These are phyloP conservation scores for Eutypa lata DNA, from an alignment of 2,329 filamentous ascomycete species.

Conservation along the genomic window DNA sequence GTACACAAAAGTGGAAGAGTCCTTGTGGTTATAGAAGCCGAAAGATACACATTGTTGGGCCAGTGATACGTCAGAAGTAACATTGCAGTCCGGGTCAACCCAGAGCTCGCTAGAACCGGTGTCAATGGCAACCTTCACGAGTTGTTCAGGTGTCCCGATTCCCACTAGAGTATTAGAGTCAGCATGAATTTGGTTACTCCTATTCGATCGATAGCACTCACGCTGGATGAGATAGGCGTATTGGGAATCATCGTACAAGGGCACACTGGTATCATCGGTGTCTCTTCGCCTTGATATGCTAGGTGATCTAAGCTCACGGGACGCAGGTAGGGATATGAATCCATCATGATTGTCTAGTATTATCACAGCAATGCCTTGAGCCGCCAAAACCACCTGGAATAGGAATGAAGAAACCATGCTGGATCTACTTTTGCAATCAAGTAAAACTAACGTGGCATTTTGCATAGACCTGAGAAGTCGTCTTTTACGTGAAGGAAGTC, in stretches of 20 bases:
- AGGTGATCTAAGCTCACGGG: not conserved
- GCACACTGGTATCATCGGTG: not conserved
- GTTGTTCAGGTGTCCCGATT: slow-evolving; percentile 13
- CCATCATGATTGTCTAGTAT: not conserved
- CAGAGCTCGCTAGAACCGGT: slow-evolving; percentile 18
- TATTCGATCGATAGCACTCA: not conserved
- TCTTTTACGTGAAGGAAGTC: too few relatives aligned
- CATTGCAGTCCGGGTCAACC: slow-evolving; percentile 13
- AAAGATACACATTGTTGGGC: not conserved
- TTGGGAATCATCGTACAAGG: not conserved
- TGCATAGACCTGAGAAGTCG: too few relatives aligned
- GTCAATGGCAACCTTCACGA: slow-evolving; percentile 10
- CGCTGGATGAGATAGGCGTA: slow-evolving; percentile 2
- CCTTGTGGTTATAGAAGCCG: slow-evolving; percentile 8
- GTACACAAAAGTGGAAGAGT: slow-evolving; percentile 19
- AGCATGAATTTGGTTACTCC: not conserved
- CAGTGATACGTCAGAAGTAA: not conserved
- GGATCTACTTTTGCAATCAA: not conserved
- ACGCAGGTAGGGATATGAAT: not conserved
- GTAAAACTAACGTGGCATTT: not conserved
- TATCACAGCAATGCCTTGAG: not conserved
- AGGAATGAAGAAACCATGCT: not conserved
- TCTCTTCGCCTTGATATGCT: not conserved
- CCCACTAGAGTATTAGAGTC: slow-evolving; percentile 2
- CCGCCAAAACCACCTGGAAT: not conserved